Conservation (phyloP, 371 early-diverging fungal species). For the Circinella umbellata region DNA sequence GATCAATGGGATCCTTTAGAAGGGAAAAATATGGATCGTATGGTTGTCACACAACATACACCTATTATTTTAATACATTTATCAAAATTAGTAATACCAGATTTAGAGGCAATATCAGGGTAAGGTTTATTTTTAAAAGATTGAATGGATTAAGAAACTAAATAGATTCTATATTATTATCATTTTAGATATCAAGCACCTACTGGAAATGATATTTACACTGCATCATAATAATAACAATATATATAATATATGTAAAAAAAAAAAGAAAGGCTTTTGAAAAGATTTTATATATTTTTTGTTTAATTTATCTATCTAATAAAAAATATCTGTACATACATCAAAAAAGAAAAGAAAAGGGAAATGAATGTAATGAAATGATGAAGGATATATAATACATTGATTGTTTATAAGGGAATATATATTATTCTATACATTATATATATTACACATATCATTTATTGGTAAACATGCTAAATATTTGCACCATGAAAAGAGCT, state of each 20-base stretch:
- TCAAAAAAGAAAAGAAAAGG: too few species aligned
- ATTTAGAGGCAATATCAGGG: constrained; percentile 42
- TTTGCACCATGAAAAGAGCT: constrained; percentile 19
- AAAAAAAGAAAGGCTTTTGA: neutral
- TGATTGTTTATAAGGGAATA: too few species aligned
- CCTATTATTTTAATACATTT: constrained; percentile 51
- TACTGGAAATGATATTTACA: constrained; percentile 15
- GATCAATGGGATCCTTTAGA: constrained; percentile 62
- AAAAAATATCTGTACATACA: too few species aligned
- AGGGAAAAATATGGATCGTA: constrained; percentile 41
- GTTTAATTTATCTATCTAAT: too few species aligned
- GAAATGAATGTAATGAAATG: too few species aligned
- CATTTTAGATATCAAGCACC: constrained; percentile 12
- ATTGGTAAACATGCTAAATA: constrained; percentile 18
- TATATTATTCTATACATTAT: neutral
- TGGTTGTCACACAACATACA: constrained; percentile 40
- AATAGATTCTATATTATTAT: neutral
- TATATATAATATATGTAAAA: neutral
- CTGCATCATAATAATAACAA: neutral
- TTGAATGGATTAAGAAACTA: neutral
- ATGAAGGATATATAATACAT: too few species aligned
- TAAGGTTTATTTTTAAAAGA: constrained; percentile 8
- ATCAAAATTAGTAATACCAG: constrained; percentile 36
- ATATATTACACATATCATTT: constrained; percentile 12
- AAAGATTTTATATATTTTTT: too few species aligned